phyloP scores from a whole-genome alignment of 2,329 filamentous ascomycete species.

The Shiraia sp. region DNA sequence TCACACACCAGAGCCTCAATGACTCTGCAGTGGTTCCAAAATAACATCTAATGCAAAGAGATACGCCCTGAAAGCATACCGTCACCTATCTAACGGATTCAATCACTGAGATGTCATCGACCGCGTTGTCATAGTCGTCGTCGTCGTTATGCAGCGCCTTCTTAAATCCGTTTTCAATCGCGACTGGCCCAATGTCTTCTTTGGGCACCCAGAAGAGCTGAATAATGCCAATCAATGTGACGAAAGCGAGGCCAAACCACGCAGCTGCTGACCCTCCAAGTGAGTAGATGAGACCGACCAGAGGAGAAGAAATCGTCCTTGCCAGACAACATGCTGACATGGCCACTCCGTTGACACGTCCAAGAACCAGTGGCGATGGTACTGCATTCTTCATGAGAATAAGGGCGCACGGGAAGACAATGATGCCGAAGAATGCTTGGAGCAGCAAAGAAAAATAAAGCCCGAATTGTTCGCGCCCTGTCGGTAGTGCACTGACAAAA shows the following conservation, averaged over 20 bases:
- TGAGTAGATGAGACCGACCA: slow-evolving; percentile 69
- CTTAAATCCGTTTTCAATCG: slow-evolving; percentile 39
- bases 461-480: slow-evolving; percentile 57
- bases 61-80: background rate
- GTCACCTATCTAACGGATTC: slow-evolving; percentile 27
- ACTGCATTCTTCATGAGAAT: slow-evolving; percentile 77
- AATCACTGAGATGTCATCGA: slow-evolving; percentile 32
- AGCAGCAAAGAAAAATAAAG: slow-evolving; percentile 67
- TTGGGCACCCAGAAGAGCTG: slow-evolving; percentile 61
- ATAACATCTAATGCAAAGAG: background rate
- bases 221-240: slow-evolving; percentile 59
- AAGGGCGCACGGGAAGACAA: slow-evolving; percentile 69
- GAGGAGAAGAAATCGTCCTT: slow-evolving; percentile 68
- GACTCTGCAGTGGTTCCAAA: background rate
- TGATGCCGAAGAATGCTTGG: slow-evolving; percentile 69
- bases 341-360: slow-evolving; percentile 73
- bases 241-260: slow-evolving; percentile 61
- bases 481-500: slow-evolving; percentile 64
- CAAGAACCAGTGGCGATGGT: slow-evolving; percentile 64
- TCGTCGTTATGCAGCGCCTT: slow-evolving; percentile 26
- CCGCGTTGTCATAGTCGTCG: slow-evolving; percentile 30
- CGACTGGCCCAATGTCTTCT: slow-evolving; percentile 45
- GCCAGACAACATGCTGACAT: slow-evolving; percentile 67
- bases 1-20: no score
- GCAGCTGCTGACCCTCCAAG: slow-evolving; percentile 63